Conservation (phyloP, 345 rosid genomes). For the Eucalyptus tenuipes region DNA sequence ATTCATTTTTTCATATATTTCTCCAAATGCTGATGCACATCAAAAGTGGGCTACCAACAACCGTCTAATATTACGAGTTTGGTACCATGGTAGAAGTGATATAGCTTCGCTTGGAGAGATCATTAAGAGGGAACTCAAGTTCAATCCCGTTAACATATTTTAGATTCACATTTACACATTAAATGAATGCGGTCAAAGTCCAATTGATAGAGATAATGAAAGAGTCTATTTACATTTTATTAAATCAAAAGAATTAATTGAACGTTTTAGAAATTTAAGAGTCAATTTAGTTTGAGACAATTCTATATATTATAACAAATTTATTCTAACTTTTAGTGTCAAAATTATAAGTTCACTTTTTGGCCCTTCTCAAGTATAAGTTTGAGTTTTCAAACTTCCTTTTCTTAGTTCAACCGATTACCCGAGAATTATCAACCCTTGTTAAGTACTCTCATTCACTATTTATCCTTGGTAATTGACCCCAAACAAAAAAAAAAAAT, state of each 20-base stretch:
- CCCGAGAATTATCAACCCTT: not conserved
- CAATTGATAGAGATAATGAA: not conserved
- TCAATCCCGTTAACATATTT: not conserved
- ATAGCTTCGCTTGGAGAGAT: not conserved
- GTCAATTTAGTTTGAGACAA: not conserved
- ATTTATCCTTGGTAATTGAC: not conserved
- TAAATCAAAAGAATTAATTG: no score
- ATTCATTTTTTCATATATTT: not conserved
- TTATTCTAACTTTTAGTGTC: not conserved
- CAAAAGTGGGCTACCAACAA: not conserved
- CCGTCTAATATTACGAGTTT: not conserved
- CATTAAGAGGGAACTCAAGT: not conserved
- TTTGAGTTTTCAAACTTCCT: not conserved
- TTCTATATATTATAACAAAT: no score
- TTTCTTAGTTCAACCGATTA: not conserved
- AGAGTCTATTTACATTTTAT: not conserved
- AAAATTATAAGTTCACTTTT: not conserved
- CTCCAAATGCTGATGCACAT: not conserved
- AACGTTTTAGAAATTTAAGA: no score
- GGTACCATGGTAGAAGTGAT: not conserved
- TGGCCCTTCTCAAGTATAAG: not conserved
- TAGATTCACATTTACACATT: not conserved
- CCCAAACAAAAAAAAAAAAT: no score
- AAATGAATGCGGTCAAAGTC: not conserved
- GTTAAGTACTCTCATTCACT: not conserved